phyloP scores from a whole-genome alignment of 164 flowering plant species.

The Vitis vinifera region ASM3070453v1 NC_081817.1:1035501-1036000 shows the following conservation, averaged over 20 bases:
- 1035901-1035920: slow-evolving; percentile 61
- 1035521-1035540: slow-evolving; percentile 47
- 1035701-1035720: slow-evolving; percentile 49
- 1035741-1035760: slow-evolving; percentile 23
- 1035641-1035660: slow-evolving; percentile 9
- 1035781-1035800: slow-evolving; percentile 41
- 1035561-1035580: slow-evolving; percentile 76
- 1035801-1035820: slow-evolving; percentile 35
- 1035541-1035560: slow-evolving; percentile 26
- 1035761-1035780: slow-evolving; percentile 45
- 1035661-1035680: slow-evolving; percentile 57
- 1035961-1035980: not conserved
- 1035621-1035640: slow-evolving; percentile 4
- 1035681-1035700: slow-evolving; percentile 53
- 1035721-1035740: slow-evolving; percentile 60
- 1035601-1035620: slow-evolving; percentile 3
- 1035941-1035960: slow-evolving; percentile 4
- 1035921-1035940: slow-evolving; percentile 25
- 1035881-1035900: slow-evolving; percentile 57
- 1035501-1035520: slow-evolving; percentile 61
- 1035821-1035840: slow-evolving; percentile 42
- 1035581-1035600: slow-evolving; percentile 26
- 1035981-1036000: not conserved
- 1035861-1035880: slow-evolving; percentile 37
- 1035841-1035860: slow-evolving; percentile 42